Base-by-base conservation (phyloP, 225 moss, liverwort and hornwort genomes). In the Anthoceros angustus region DNA sequence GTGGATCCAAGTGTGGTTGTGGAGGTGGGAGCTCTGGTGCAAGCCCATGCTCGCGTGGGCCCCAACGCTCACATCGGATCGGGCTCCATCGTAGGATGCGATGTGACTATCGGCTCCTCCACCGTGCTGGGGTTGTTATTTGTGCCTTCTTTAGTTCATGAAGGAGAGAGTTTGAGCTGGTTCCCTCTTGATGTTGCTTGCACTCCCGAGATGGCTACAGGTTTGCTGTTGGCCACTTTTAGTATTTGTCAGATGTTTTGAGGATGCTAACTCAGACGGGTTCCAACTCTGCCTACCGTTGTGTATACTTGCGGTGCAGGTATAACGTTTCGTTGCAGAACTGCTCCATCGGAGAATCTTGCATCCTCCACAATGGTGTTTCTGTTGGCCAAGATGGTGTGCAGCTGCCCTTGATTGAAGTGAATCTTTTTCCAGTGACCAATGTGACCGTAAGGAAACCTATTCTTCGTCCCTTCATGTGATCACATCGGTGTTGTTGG, bases 341-440 rank as follows among this genome's bases (percentile, higher is more conserved):
- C 64, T 92, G 87, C 74, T 74, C 81, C 0, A 55, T 98, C 6
- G 98, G 92, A 24, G 69, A 74, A 21, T 83, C 76, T 16, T 98
- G 92, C 70, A 78, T 70, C 43, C 61, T 98, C 66, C 95, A 98
- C 65, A 86, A 80, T 38, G 88, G 95, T 6, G 92, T 92, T 23
- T 88, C 80, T 77, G 73, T 98, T 5, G 95, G 95, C 18, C 92
- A 98, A 66, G 95, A 98, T 70, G 95, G 84, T 85, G 38, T 26
- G 65, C 40, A n/a, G 39, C 39, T 39, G 15, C 5, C 50, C 23
- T 49, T 41, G 21, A 45, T 10, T 32, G 42, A 12, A 62, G 41
- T 39, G 8, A 18, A 26, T 25, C 15, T 9, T 42, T 68, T 12
- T 68, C 7, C 46, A 25, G n/a, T 40, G 32, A 32, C 32, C 32